Base-by-base conservation (phyloP, 768 basidiomycete genomes). In the Strobilomyces dryophilus region DNA sequence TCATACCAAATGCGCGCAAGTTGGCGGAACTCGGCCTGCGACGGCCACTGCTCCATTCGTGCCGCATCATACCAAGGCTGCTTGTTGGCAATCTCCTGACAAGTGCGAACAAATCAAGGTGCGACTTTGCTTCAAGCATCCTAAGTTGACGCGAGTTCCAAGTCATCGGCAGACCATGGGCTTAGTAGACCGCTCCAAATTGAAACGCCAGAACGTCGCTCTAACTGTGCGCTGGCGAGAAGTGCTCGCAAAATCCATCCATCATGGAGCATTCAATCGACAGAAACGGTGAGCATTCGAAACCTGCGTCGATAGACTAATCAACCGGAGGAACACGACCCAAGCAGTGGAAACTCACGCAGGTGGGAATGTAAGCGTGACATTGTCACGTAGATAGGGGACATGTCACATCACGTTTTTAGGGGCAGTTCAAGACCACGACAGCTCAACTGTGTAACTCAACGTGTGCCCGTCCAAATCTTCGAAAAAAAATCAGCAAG, bases 381-480 rank as follows among this genome's bases (percentile, higher is more conserved):
- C 56, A 29, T 0, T n/a, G 61, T 67, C 58, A 67, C 41, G 15
- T 58, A 47, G 29, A 65, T 45, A 70, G 65, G 66, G 68, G 62
- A 32, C 0, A 3, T 55, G 66, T 65, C 63, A 66, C 66, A 36
- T 67, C 63, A 69, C 68, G n/a, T 7, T 29, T 29, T 29, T 29
- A 29, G 29, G 17, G 18, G 21, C 50, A 69, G 66, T 54, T 53
- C 64, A 62, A 56, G 57, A 64, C 66, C 64, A 68, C 64, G 36
- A 66, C 58, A 26, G 51, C 53, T 50, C 40, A 27, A 45, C 15
- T 62, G 60, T 63, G 45, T 62, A 50, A 58, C 66, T 67, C 60
- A 67, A 59, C 61, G 58, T 65, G 67, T 69, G 66, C 48, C 24
- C 56, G 37, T 60, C 66, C 62, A 68, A 56, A 8, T 2, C 56